A percentile compares a stretch with the other conserved stretches of the same genome.
Conservation (phyloP, 2,329 filamentous ascomycete species). For the Peltaster fructicola region DNA sequence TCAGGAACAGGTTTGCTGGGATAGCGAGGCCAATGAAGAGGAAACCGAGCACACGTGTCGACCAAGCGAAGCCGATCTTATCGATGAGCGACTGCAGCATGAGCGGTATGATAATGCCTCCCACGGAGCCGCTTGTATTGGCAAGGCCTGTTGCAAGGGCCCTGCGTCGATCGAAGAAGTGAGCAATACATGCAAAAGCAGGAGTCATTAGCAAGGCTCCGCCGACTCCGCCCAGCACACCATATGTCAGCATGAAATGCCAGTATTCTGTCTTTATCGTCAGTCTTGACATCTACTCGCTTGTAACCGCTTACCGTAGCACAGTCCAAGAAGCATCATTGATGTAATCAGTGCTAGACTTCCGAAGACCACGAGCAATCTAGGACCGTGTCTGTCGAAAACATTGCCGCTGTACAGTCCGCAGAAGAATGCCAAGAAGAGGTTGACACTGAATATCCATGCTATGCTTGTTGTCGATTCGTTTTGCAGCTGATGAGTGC, state of each 20-base stretch:
- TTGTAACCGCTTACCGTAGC: conserved; percentile 22
- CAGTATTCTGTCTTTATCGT: conserved; percentile 8
- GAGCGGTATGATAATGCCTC: conserved; percentile 29
- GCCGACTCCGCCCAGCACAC: conserved; percentile 53
- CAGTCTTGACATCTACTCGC: not conserved
- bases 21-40: conserved; percentile 23
- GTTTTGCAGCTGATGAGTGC: conserved; percentile 8
- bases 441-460: conserved; percentile 13
- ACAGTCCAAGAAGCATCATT: conserved; percentile 52
- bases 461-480: conserved; percentile 10
- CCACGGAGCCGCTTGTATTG: conserved; percentile 42
- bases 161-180: conserved; percentile 60
- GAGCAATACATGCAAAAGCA: conserved; percentile 57
- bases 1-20: conserved; percentile 21
- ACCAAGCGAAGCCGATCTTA: conserved; percentile 27
- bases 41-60: conserved; percentile 27
- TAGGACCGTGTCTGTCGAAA: conserved; percentile 13
- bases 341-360: conserved; percentile 42
- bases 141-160: conserved; percentile 68
- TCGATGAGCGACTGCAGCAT: conserved; percentile 25
- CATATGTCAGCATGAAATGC: conserved; percentile 41
- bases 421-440: conserved; percentile 14
- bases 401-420: conserved; percentile 13
- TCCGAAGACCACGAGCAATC: conserved; percentile 45
- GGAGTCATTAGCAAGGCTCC: conserved; percentile 69